A percentile compares a stretch with the other conserved stretches of the same genome.
Conservation (phyloP, 495 filamentous ascomycete genomes). For the Aspergillus sclerotiicarbonarius region DNA sequence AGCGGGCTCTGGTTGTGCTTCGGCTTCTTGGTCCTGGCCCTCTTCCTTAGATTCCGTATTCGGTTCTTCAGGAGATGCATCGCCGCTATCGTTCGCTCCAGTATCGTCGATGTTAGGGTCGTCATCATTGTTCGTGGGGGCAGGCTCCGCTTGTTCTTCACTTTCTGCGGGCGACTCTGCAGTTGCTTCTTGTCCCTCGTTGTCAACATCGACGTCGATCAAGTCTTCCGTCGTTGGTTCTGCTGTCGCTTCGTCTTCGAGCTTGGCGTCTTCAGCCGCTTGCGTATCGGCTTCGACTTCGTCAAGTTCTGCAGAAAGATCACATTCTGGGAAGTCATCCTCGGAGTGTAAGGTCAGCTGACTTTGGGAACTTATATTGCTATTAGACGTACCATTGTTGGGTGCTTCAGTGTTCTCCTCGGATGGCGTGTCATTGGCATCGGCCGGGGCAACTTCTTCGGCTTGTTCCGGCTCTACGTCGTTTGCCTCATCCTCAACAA, state of each 20-base stretch:
- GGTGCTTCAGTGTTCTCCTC: not conserved
- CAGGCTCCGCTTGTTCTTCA: constrained; percentile 11
- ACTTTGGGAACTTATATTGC: not conserved
- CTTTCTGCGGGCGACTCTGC: constrained; percentile 16
- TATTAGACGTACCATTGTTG: constrained; percentile 10
- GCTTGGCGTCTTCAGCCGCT: not conserved
- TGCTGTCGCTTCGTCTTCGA: constrained; percentile 2
- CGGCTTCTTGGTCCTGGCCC: not conserved
- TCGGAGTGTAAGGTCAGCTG: constrained; percentile 5
- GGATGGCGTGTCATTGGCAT: not conserved
- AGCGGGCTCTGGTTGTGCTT: not conserved
- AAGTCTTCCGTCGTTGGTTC: not conserved
- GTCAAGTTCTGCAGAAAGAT: constrained; percentile 5
- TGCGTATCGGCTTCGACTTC: constrained; percentile 1
- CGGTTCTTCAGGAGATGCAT: not conserved
- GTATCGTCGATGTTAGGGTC: not conserved
- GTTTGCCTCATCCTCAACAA: constrained; percentile 3
- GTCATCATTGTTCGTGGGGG: constrained; percentile 2
- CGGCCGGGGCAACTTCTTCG: constrained; percentile 2
- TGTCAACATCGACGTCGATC: not conserved
- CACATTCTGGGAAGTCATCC: constrained; percentile 1
- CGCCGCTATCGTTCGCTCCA: not conserved
- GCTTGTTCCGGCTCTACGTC: constrained; percentile 10
- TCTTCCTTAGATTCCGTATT: constrained; percentile 1
- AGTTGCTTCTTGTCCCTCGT: not conserved